Conservation (phyloP, 164 flowering plant species). For the Warburgia ugandensis region DNA sequence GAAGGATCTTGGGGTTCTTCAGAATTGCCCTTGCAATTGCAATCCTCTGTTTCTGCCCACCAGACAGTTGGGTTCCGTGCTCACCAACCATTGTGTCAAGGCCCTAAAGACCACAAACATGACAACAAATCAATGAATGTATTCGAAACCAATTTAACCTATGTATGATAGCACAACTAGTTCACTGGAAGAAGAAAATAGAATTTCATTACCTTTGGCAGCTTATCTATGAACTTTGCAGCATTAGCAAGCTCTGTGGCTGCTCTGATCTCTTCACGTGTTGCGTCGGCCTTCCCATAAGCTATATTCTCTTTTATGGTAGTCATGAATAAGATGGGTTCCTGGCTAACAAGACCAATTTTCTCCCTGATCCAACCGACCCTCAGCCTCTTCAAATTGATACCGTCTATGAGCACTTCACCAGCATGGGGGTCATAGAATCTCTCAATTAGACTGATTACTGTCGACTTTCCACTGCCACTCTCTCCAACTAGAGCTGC, state of each 20-base stretch:
- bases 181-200: not conserved
- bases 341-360: slow-evolving; percentile 72
- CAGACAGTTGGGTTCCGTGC: slow-evolving; percentile 69
- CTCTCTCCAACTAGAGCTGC: slow-evolving; percentile 79
- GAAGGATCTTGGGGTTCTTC: slow-evolving; percentile 64
- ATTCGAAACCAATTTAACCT: not conserved
- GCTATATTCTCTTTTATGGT: slow-evolving; percentile 54
- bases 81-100: slow-evolving; percentile 71
- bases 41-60: slow-evolving; percentile 77
- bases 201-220: slow-evolving; percentile 41
- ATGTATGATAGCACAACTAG: not conserved
- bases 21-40: slow-evolving; percentile 80
- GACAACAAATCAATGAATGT: not conserved
- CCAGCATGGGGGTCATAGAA: slow-evolving; percentile 80
- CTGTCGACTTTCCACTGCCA: slow-evolving; percentile 87
- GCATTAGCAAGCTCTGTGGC: slow-evolving; percentile 73
- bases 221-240: slow-evolving; percentile 53
- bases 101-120: slow-evolving; percentile 28
- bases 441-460: slow-evolving; percentile 58
- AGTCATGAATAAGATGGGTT: slow-evolving; percentile 56
- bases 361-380: slow-evolving; percentile 56
- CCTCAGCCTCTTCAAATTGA: slow-evolving; percentile 40
- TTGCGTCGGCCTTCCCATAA: slow-evolving; percentile 64
- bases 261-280: slow-evolving; percentile 41
- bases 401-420: slow-evolving; percentile 64